Percentiles rank a stretch among this genome's conserved stretches.
Conservation (phyloP, 106 monocot species). For the Acorus gramineus region DNA sequence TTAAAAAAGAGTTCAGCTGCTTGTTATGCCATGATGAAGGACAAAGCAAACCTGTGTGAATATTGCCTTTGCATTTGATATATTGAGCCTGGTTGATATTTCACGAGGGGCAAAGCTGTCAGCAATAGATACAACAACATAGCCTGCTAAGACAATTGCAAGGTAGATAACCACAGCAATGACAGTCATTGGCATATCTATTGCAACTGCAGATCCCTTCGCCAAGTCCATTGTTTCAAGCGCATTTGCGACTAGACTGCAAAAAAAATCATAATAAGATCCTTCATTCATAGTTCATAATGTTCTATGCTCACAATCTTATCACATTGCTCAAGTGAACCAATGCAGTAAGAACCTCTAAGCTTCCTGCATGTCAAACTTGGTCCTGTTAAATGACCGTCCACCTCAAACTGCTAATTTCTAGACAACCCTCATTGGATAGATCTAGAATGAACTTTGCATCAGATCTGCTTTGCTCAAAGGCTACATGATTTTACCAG, state of each 20-base stretch:
- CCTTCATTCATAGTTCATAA: too few relatives aligned
- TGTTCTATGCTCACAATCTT: too few relatives aligned
- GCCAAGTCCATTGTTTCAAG: slow-evolving; percentile 51
- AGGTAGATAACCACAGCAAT: slow-evolving; percentile 79
- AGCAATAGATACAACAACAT: slow-evolving; percentile 93
- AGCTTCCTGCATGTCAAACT: too few relatives aligned
- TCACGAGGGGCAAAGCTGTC: slow-evolving; percentile 92
- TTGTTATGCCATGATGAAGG: background rate
- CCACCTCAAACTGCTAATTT: too few relatives aligned
- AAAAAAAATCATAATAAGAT: slow-evolving; percentile 17
- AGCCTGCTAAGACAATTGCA: slow-evolving; percentile 79
- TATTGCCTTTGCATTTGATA: slow-evolving; percentile 82
- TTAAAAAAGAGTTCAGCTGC: too few relatives aligned
- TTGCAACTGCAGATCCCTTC: slow-evolving; percentile 89
- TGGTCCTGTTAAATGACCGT: too few relatives aligned
- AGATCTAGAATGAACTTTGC: too few relatives aligned
- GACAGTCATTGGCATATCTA: slow-evolving; percentile 95
- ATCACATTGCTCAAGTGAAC: too few relatives aligned
- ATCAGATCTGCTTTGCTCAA: too few relatives aligned
- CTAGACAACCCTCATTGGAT: too few relatives aligned
- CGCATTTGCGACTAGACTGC: slow-evolving; percentile 80
- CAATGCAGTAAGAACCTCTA: too few relatives aligned
- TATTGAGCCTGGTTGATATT: slow-evolving; percentile 75
- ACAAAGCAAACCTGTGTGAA: slow-evolving; percentile 71
- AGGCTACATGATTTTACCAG: too few relatives aligned